Percentiles rank a stretch among this genome's conserved stretches.
phyloP scores from a whole-genome alignment of 441 rosid genomes.

The Eruca vesicaria region DNA sequence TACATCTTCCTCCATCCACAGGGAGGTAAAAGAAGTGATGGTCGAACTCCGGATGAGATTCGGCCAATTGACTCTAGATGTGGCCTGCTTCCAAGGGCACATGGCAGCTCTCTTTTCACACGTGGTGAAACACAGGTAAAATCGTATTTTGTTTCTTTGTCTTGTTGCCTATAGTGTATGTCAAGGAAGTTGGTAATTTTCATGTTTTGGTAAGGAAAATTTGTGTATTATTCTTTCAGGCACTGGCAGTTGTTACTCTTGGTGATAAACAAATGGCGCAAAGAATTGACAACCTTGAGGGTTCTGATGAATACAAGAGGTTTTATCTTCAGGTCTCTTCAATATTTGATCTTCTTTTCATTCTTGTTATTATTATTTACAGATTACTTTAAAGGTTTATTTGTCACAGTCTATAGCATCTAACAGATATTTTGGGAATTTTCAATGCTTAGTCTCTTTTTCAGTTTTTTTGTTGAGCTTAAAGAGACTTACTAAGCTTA shows the following conservation, averaged over 20 bases:
- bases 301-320: conserved; percentile 83
- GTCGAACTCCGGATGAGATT: conserved; percentile 72
- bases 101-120: conserved; percentile 98
- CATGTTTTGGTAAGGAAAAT: neutral
- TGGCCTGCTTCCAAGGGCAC: conserved; percentile 96
- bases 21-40: conserved; percentile 99
- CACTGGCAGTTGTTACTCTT: conserved; percentile 95
- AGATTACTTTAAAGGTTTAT: neutral
- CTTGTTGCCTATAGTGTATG: conserved; percentile 7
- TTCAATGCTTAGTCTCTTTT: neutral
- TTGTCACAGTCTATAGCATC: neutral
- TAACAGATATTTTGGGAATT: neutral
- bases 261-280: conserved; percentile 99
- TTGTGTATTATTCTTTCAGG: conserved; percentile 45
- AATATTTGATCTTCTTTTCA: conserved; percentile 13
- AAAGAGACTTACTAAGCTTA: conserved; percentile 17
- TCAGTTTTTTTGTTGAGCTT: conserved; percentile 24
- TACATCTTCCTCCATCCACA: conserved; percentile 33
- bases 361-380: conserved; percentile 4
- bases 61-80: conserved; percentile 89
- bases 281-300: conserved; percentile 85
- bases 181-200: conserved; percentile 3
- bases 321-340: conserved; percentile 95
- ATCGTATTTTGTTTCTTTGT: neutral
- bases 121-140: conserved; percentile 99